These are phyloP conservation scores for Termitomyces titanicus DNA, from an alignment of 768 basidiomycete species.

Conservation along the genomic window DNA sequence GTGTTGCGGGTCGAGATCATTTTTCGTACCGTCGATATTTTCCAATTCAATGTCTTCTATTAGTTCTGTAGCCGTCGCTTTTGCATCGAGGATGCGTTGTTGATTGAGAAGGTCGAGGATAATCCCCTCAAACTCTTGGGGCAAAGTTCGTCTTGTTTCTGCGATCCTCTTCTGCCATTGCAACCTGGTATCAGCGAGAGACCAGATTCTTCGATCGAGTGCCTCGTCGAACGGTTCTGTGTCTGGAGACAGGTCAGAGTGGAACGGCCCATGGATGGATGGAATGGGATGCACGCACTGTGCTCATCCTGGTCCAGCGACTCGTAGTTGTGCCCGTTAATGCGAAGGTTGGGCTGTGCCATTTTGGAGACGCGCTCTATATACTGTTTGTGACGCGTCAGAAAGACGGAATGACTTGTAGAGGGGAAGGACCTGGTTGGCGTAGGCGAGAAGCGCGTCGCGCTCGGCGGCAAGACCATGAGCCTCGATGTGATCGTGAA, in stretches of 20 bases:
- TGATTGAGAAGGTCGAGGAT: conserved; percentile 28
- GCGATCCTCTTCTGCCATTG: conserved; percentile 75
- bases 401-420: background rate
- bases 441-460: conserved; percentile 44
- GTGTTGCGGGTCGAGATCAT: too few species aligned
- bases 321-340: conserved; percentile 78
- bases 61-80: conserved; percentile 17
- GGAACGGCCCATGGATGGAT: background rate
- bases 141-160: conserved; percentile 59
- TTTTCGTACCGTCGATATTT: conserved; percentile 10
- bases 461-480: conserved; percentile 38
- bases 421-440: conserved; percentile 40
- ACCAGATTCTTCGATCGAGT: conserved; percentile 80
- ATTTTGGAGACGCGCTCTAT: conserved; percentile 59
- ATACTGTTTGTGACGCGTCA: conserved; percentile 37
- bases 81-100: conserved; percentile 24
- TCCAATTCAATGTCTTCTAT: conserved; percentile 18
- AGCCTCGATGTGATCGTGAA: conserved; percentile 44
- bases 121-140: conserved; percentile 44
- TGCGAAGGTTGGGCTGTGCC: conserved; percentile 67
- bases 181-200: conserved; percentile 68
- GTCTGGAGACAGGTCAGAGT: conserved; percentile 32
- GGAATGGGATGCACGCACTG: conserved; percentile 30
- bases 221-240: conserved; percentile 85
- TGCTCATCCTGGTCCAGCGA: conserved; percentile 53